A percentile compares a stretch with the other conserved stretches of the same genome.
Conservation (phyloP, 2,329 filamentous ascomycete genomes). For the Xylaria sp. region DNA sequence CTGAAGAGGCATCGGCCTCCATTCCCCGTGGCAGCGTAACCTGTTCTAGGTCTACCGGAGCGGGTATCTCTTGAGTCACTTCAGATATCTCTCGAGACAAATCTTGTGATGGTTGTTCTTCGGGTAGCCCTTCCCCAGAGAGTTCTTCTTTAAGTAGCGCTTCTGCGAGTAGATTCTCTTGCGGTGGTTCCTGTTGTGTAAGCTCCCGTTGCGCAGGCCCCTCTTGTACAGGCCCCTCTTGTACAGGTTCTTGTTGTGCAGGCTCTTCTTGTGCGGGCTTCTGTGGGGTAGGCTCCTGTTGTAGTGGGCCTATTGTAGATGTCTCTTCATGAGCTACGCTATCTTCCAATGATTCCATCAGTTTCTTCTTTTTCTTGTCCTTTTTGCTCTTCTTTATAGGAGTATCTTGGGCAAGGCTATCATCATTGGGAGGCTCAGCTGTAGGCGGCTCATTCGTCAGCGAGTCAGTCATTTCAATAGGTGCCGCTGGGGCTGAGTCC, state of each 20-base stretch:
- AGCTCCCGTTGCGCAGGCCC: neutral
- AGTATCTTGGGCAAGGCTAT: conserved; percentile 24
- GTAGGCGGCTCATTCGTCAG: neutral
- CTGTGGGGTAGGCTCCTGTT: neutral
- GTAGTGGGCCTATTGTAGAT: neutral
- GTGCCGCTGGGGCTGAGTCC: neutral
- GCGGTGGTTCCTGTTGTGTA: neutral
- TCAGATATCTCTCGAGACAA: conserved; percentile 1
- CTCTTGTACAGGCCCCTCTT: neutral
- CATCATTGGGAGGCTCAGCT: conserved; percentile 22
- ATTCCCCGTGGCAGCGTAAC: neutral
- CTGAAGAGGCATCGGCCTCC: conserved; percentile 5
- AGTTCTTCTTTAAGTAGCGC: neutral
- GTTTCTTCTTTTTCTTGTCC: conserved; percentile 43
- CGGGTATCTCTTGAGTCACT: neutral
- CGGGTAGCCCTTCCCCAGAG: neutral
- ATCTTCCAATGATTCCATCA: conserved; percentile 20
- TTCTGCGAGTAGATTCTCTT: neutral
- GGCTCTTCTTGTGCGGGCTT: neutral
- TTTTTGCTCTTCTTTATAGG: conserved; percentile 51
- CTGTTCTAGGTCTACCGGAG: neutral
- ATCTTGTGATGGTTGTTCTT: conserved; percentile 5
- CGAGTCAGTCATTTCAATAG: neutral
- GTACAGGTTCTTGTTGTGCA: neutral
- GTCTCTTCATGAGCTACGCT: conserved; percentile 11